Evolutionary conservation across 108 stramenopile species (phyloP).

Genomic region (Bacterosira constricta): DNA sequence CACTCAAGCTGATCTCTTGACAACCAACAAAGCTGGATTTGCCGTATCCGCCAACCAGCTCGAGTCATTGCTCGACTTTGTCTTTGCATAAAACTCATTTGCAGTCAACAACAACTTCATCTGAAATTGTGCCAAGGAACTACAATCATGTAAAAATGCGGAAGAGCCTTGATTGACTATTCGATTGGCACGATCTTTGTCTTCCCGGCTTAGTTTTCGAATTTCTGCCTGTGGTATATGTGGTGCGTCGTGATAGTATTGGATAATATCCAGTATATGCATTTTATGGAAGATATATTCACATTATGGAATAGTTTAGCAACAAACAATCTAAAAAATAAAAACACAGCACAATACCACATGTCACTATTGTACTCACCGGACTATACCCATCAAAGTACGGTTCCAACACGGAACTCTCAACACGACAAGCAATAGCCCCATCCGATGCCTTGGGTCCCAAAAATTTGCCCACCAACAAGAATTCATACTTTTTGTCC

Average conservation of each 20-base stretch:
- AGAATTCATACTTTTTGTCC: constrained; percentile 38
- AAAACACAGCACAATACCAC: not conserved
- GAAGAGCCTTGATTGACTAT: constrained; percentile 45
- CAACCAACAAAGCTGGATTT: constrained; percentile 33
- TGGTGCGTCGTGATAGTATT: too few species aligned
- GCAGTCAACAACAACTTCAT: constrained; percentile 43
- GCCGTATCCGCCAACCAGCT: constrained; percentile 36
- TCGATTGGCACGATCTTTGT: constrained; percentile 35
- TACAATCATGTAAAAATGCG: constrained; percentile 32
- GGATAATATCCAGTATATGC: too few species aligned
- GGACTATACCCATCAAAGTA: constrained; percentile 46
- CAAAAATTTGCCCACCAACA: constrained; percentile 29
- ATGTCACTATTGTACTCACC: constrained; percentile 24
- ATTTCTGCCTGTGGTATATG: constrained; percentile 39
- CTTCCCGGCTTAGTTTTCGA: constrained; percentile 46
- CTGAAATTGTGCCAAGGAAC: constrained; percentile 31
- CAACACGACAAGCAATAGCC: constrained; percentile 47
- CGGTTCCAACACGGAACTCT: constrained; percentile 49
- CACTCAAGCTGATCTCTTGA: too few species aligned
- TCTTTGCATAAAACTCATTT: constrained; percentile 45
- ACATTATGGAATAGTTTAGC: too few species aligned
- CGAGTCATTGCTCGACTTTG: constrained; percentile 7
- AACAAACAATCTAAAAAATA: too few species aligned
- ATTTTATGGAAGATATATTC: not conserved
- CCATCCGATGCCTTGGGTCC: constrained; percentile 40